Base-by-base conservation (phyloP, 768 basidiomycete species). In the Tulasnella sp. region DNA sequence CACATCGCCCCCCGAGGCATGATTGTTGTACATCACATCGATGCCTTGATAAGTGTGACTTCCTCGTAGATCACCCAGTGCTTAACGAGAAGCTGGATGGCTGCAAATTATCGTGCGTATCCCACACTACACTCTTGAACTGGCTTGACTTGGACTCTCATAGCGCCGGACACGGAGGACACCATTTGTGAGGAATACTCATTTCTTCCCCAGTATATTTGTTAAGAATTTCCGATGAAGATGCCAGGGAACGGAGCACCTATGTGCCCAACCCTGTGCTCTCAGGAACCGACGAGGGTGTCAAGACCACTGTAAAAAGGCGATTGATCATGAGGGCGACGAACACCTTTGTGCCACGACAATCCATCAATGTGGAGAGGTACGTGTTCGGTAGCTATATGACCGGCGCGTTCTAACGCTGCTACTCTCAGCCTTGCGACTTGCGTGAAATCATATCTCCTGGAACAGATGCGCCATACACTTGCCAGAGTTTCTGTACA, bases 1-100 rank as follows among this genome's bases (percentile, higher is more conserved):
- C 45, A 19, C 56, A 58, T 29, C 1, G 26, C 10, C n/a, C 5
- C 2, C 19, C 17, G 15, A 8, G 9, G 15, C 56, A 58, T 44
- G 44, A 58, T 29, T 58, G 56, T 26, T 44, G 30, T 11, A 58
- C 56, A 10, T 58, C 56, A 11, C 56, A 58, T 21, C 3, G 1
- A 4, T 58, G 56, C 44, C n/a, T 27, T 3, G 19, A 17, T 1
- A 48, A 15, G 19, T 58, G 56, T 49, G 56, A 58, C 7, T 58
- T 47, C 29, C 26, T 41, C 4, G 44, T 48, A 1, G 27, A 58
- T 2, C 47, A 48, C 47, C 5, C 5, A 23, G 47, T 7, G 27
- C 21, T 23, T 7, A n/a, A 58, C 24, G 30, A 29, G 19, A 13
- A 44, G 1, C 42, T 23, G 4, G 55, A 23, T 4, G 19, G 11